Base-by-base conservation (phyloP, 2,329 filamentous ascomycete species). In the Fusarium metavorans region DNA sequence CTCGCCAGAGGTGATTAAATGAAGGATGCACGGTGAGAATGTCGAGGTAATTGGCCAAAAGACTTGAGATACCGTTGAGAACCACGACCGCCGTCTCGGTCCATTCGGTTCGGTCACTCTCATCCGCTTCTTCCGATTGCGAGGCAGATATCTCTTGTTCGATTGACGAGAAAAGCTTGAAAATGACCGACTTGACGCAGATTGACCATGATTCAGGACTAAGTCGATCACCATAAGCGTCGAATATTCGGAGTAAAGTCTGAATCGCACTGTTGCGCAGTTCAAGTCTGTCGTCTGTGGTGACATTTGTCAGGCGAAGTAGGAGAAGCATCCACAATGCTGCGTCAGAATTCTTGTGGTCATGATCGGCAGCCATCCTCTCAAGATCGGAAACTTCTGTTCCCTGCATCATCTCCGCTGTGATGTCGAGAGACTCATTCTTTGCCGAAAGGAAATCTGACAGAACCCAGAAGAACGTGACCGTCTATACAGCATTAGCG, bases 381-480 rank as follows among this genome's bases (percentile, higher is more conserved):
- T 88, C 85, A 9, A 91, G 84, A 64, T 93, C 91, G 6, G 82
- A 73, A 13, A 78, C 78, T 76, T 90, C 84, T 69, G 87, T 79
- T 70, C 87, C 85, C 52, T 86, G 83, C 66, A 92, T 86, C 68
- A 92, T 85, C 60, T 87, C 86, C 50, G 88, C 84, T 1, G 88
- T 91, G 35, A 92, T 89, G 1, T 88, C 87, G 52, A 92, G 88
- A 0, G 88, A 86, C 67, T 86, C 87, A 64, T 87, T 90, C 75
- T 89, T 90, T 4, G 87, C 84, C 2, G 90, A 92, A 6, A 98
- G 87, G 73, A 95, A 97, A 81, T 98, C 95, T 0, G 96, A 98
- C 9, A 98, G 89, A 64, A 96, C 95, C 95, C 95, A 98, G 82
- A 98, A 97, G 80, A 97, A 97, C 0, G 96, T 98, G 10, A 98